Percentiles rank a stretch among this genome's conserved stretches.
phyloP scores from a whole-genome alignment of 768 basidiomycete genomes.

The Terana coerulea region DNA sequence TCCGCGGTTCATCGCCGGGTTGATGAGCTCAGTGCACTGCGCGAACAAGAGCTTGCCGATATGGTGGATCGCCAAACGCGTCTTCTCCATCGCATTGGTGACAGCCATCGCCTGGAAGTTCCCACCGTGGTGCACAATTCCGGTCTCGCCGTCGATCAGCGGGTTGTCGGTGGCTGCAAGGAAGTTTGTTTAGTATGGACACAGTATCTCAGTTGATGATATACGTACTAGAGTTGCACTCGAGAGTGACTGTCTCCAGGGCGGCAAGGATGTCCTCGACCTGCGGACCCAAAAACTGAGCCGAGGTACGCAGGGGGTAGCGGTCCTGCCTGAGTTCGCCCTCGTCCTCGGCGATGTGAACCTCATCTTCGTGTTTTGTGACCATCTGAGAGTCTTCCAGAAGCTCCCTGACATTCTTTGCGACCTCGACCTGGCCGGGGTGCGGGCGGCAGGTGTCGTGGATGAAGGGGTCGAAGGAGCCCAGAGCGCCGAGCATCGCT shows the following conservation, averaged over 20 bases:
- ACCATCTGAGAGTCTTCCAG: conserved; percentile 70
- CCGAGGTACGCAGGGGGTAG: conserved; percentile 67
- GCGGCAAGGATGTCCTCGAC: conserved; percentile 74
- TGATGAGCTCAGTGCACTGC: conserved; percentile 65
- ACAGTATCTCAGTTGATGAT: background rate
- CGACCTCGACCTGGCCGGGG: conserved; percentile 80
- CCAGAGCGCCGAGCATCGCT: conserved; percentile 70
- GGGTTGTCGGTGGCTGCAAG: conserved; percentile 83
- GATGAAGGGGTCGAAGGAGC: conserved; percentile 77
- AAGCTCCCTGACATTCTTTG: conserved; percentile 63
- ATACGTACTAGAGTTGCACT: conserved; percentile 77
- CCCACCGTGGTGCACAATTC: conserved; percentile 73
- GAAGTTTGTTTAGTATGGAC: too few relatives aligned
- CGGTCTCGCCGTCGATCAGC: conserved; percentile 65
- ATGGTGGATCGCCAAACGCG: conserved; percentile 53
- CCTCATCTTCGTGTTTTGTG: conserved; percentile 60
- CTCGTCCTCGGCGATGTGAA: conserved; percentile 66
- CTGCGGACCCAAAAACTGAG: conserved; percentile 86
- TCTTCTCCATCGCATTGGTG: conserved; percentile 86
- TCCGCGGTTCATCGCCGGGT: conserved; percentile 81
- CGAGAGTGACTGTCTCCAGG: conserved; percentile 58
- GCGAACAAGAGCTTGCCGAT: conserved; percentile 50
- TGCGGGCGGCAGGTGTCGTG: conserved; percentile 74
- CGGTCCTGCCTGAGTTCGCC: conserved; percentile 80
- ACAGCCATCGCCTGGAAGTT: conserved; percentile 90